Evolutionary conservation across 768 basidiomycete genomes (phyloP).

Genomic region (Tricholoma flavovirens): DNA sequence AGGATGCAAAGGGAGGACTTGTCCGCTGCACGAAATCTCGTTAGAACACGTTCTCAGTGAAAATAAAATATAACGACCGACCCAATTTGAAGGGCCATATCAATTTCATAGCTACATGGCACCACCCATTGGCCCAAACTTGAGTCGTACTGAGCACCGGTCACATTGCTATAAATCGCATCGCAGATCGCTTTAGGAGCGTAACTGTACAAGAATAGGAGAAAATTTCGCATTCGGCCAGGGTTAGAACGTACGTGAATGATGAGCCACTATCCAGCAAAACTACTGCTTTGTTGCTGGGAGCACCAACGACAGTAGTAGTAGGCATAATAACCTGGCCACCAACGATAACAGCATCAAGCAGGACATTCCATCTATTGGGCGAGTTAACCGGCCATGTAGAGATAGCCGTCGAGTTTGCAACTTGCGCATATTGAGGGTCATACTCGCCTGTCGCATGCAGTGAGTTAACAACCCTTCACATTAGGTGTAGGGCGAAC

Average conservation of each 20-base stretch:
- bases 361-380: constrained; percentile 67
- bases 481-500: constrained; percentile 29
- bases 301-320: constrained; percentile 50
- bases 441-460: constrained; percentile 56
- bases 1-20: constrained; percentile 74
- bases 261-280: constrained; percentile 81
- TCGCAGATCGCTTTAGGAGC: constrained; percentile 57
- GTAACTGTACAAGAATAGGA: constrained; percentile 43
- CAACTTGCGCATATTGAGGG: constrained; percentile 53
- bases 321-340: constrained; percentile 44
- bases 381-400: constrained; percentile 69
- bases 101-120: constrained; percentile 70
- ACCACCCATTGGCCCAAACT: constrained; percentile 58
- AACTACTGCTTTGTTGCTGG: constrained; percentile 65
- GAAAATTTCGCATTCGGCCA: background rate
- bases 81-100: constrained; percentile 77
- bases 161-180: constrained; percentile 61
- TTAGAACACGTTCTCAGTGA: background rate
- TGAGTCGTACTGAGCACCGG: constrained; percentile 57
- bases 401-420: constrained; percentile 52
- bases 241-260: constrained; percentile 50
- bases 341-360: constrained; percentile 68
- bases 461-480: background rate
- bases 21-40: constrained; percentile 40
- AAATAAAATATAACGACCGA: constrained; percentile 27